Evolutionary conservation across 2,329 filamentous ascomycete genomes (phyloP), one percentile per base, ranked within the genome.

Genomic region (Trichoderma endophyticum): DNA sequence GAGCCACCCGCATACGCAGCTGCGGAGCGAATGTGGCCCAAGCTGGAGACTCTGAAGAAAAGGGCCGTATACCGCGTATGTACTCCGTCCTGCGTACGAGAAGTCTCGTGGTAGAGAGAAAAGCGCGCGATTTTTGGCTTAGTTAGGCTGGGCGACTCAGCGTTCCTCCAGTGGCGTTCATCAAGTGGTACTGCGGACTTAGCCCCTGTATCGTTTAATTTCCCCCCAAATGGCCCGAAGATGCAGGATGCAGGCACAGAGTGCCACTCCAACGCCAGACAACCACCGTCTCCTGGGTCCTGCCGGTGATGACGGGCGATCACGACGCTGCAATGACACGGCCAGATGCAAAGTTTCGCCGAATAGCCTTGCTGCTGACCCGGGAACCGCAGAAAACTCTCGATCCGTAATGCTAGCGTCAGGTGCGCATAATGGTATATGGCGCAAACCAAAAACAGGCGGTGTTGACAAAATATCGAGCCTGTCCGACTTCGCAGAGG

Each of bases 21-120:
- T 71, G 69, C 69, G 69, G 69, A 71, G 69, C 60, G 61, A 71
- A 59, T 65, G 60, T 71, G 69, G 69, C 61, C 69, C 60, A 51
- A 48, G 61, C 69, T 71, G 60, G 69, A 65, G 69, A 66, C 61
- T 3, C 51, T 59, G 48, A 57, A 34, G 51, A 71, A 71, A 71
- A 71, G 69, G 69, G 69, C 69, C 69, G 69, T 71, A 71, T 71
- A 63, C 61, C n/a, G 61, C 12, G 32, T 30, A 57, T 18, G 61
- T 65, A 6, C 69, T 70, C 60, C 68, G 60, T 54, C 14, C 39
- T 61, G 54, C 39, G 28, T 12, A 61, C 65, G 28, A 54, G 57
- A 21, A 61, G 60, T 30, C 32, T 69, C 36, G 56, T 69, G 57
- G 56, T 62, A 34, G 28, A 48, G 48, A 39, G 63, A 69, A 61